These are phyloP conservation scores for Sporisorium reilianum DNA, from an alignment of 1,284 basidiomycete genomes.

Conservation along the genomic window DNA sequence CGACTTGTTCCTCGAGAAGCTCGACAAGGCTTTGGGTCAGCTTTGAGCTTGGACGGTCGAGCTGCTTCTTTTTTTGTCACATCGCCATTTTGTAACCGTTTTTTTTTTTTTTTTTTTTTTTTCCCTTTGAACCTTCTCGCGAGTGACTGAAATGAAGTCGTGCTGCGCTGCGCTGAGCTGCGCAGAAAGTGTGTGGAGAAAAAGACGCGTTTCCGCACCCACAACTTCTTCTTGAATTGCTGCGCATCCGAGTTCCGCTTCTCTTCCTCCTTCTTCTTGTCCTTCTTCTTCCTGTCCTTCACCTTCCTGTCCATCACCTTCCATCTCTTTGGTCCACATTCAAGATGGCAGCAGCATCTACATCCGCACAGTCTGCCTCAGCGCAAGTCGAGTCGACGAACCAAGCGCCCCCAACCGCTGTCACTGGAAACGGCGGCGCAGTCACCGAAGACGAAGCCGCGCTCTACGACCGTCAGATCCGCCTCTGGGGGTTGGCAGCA, in stretches of 20 bases:
- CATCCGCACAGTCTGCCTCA: neutral
- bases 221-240: slow-evolving; percentile 5
- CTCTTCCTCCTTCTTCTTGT: neutral
- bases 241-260: slow-evolving; percentile 18
- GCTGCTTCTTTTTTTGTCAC: neutral
- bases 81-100: neutral
- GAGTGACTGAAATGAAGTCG: neutral
- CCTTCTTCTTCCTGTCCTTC: neutral
- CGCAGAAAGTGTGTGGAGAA: slow-evolving; percentile 17
- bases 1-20: slow-evolving; percentile 70
- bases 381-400: slow-evolving; percentile 3
- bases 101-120: neutral
- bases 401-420: neutral
- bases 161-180: neutral
- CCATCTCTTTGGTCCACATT: neutral
- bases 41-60: slow-evolving; percentile 13
- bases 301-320: neutral
- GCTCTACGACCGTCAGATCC: slow-evolving; percentile 95
- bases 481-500: slow-evolving; percentile 96
- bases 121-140: neutral
- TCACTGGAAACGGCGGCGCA: slow-evolving; percentile 6
- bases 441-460: slow-evolving; percentile 79
- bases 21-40: slow-evolving; percentile 57
- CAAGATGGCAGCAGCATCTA: slow-evolving; percentile 6
- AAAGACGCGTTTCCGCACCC: slow-evolving; percentile 11